Percentiles rank a stretch among this genome's conserved stretches.
Evolutionary conservation across 345 rosid genomes (phyloP).

Genomic region (Pugionium dolabratum): DNA sequence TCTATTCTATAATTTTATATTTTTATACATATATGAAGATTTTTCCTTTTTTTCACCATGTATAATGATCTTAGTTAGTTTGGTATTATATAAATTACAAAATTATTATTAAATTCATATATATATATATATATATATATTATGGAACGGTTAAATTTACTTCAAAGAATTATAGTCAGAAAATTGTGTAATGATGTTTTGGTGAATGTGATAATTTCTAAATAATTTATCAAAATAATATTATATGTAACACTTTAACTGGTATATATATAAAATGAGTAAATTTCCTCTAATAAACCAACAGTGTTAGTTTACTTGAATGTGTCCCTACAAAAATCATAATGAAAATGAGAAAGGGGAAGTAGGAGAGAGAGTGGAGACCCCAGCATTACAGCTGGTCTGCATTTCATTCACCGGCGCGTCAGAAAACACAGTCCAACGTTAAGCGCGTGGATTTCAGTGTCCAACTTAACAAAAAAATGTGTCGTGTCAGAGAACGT

Average conservation of each 20-base stretch:
- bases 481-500: constrained; percentile 42
- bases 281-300: constrained; percentile 15
- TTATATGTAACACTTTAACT: too few relatives aligned
- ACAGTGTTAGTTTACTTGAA: constrained; percentile 18
- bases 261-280: too few relatives aligned
- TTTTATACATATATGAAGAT: too few relatives aligned
- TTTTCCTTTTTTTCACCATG: too few relatives aligned
- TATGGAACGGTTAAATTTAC: too few relatives aligned
- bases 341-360: constrained; percentile 44
- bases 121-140: too few relatives aligned
- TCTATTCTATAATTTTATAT: not conserved
- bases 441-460: constrained; percentile 8
- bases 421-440: not conserved
- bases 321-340: constrained; percentile 41
- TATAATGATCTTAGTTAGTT: too few relatives aligned
- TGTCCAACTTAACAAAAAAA: constrained; percentile 7
- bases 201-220: too few relatives aligned
- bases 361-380: constrained; percentile 39
- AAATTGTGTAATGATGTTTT: not conserved
- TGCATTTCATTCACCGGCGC: constrained; percentile 45
- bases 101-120: too few relatives aligned
- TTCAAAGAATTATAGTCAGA: too few relatives aligned
- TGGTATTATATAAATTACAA: not conserved
- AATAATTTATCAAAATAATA: too few relatives aligned
- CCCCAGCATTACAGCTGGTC: constrained; percentile 46